A percentile compares a stretch with the other conserved stretches of the same genome.
phyloP scores from a whole-genome alignment of 2,329 filamentous ascomycete genomes.

The Alternaria sp. region DNA sequence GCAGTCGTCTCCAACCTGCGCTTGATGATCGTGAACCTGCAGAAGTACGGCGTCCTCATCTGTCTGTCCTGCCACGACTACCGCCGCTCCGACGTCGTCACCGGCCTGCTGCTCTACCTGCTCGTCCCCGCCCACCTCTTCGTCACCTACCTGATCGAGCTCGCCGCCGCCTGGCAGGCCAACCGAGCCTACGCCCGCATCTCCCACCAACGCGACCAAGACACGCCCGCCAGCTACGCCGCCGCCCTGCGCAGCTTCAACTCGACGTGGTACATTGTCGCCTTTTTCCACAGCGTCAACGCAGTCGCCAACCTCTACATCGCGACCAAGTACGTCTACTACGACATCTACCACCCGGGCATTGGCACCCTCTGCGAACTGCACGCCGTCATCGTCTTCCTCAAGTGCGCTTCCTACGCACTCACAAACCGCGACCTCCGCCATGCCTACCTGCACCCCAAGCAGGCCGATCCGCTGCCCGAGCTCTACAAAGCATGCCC shows the following conservation, averaged over 20 bases:
- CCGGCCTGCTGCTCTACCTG: constrained; percentile 80
- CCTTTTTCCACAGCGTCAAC: constrained; percentile 82
- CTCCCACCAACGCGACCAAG: constrained; percentile 52
- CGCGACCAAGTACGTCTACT: constrained; percentile 87
- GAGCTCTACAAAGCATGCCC: constrained; percentile 82
- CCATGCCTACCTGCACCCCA: constrained; percentile 84
- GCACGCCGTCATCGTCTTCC: constrained; percentile 92
- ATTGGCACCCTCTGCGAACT: constrained; percentile 91
- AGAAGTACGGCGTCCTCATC: constrained; percentile 97
- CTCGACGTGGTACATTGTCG: constrained; percentile 79
- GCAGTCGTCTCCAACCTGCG: constrained; percentile 90
- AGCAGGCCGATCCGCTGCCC: constrained; percentile 73
- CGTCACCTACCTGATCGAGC: constrained; percentile 87
- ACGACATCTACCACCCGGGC: constrained; percentile 86
- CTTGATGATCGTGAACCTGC: constrained; percentile 94
- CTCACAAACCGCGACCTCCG: constrained; percentile 96
- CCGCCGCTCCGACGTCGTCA: constrained; percentile 74
- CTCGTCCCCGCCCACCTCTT: constrained; percentile 91
- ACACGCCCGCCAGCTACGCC: constrained; percentile 63
- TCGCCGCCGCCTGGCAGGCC: constrained; percentile 80
- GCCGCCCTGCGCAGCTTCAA: constrained; percentile 70
- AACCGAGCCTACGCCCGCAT: constrained; percentile 68
- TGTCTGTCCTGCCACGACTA: constrained; percentile 91
- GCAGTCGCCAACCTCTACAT: constrained; percentile 80
- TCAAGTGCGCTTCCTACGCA: constrained; percentile 95